phyloP scores from a whole-genome alignment of 768 basidiomycete species.

The Leucosporidium creatinivorum region DNA sequence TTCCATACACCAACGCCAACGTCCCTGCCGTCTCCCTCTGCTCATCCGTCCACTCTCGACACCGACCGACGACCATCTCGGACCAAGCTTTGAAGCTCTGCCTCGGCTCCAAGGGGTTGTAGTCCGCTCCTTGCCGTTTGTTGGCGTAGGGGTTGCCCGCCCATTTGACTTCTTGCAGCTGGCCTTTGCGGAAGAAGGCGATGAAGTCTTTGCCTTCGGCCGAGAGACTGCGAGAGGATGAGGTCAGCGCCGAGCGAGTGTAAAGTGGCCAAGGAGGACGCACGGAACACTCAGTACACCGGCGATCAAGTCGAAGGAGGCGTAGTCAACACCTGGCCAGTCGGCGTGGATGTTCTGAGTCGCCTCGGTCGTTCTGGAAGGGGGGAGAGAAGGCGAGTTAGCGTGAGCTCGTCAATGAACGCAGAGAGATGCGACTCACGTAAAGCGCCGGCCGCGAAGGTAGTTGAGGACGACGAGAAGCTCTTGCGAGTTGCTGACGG shows the following conservation, averaged over 20 bases:
- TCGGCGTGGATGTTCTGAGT: conserved; percentile 59
- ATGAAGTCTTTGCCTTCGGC: conserved; percentile 70
- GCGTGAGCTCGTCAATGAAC: no score
- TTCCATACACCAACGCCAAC: conserved; percentile 59
- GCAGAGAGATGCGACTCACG: conserved; percentile 44
- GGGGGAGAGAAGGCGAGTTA: no score
- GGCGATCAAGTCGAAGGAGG: conserved; percentile 58
- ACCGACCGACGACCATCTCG: conserved; percentile 61
- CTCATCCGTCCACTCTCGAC: conserved; percentile 63
- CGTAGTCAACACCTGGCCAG: conserved; percentile 62
- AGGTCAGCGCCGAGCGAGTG: no score
- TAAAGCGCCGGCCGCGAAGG: conserved; percentile 63
- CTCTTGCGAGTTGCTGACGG: conserved; percentile 66
- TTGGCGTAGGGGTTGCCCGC: conserved; percentile 63
- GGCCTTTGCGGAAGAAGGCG: conserved; percentile 66
- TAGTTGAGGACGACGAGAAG: conserved; percentile 73
- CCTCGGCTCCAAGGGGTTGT: conserved; percentile 56
- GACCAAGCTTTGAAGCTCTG: conserved; percentile 73
- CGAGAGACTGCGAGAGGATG: conserved; percentile 45
- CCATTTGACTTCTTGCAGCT: conserved; percentile 43
- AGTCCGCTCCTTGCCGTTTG: conserved; percentile 33
- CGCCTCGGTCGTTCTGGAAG: no score
- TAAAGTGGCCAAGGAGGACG: no score
- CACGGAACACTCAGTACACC: conserved; percentile 65
- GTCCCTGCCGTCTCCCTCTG: conserved; percentile 59